Evolutionary conservation across 2,329 filamentous ascomycete species (phyloP), one percentile per base, ranked within the genome.

Genomic region (Teratosphaeria destructans): DNA sequence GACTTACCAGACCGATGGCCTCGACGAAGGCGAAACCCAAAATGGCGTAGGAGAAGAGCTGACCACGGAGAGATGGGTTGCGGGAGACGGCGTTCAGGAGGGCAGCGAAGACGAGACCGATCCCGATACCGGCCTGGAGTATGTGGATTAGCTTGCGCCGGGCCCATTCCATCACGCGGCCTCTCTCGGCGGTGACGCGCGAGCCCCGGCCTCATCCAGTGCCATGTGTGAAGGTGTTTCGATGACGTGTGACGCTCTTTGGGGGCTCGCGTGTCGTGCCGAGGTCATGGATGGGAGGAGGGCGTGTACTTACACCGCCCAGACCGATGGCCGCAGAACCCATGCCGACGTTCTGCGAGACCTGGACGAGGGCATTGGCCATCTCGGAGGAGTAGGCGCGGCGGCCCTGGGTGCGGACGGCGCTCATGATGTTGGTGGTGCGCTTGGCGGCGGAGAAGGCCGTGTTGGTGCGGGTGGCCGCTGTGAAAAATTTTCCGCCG

Each of bases 31-130:
- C 90, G 82, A 94, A 94, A 82, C 90, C 89, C 76, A 94, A 82
- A 88, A 94, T 93, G 85, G 89, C 89, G 82, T 94, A 93, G 71
- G 88, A 89, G 88, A 94, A 95, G 75, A 95, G 89, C 85, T 95
- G 90, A 78, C 89, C 90, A 82, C 89, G 88, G 82, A 95, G 89
- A 76, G 88, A 88, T 75, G 90, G 90, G 89, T 95, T 95, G 82
- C 90, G 89, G 82, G 90, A 89, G 78, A 94, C 89, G 81, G 86
- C 86, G 80, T 89, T 86, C 76, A 95, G 84, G 77, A 95, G 89
- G 74, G 89, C 86, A 76, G 88, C 89, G 85, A 95, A 95, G 76
- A 95, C 90, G 76, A 93, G 86, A 84, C 90, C 90, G 80, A 94
- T 95, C 89, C 90, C 90, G 79, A 94, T 90, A 90, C 89, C 88